Evolutionary conservation across 2,329 filamentous ascomycete species (phyloP), one percentile per base, ranked within the genome.

Genomic region (Malbranchea cinnamomea): DNA sequence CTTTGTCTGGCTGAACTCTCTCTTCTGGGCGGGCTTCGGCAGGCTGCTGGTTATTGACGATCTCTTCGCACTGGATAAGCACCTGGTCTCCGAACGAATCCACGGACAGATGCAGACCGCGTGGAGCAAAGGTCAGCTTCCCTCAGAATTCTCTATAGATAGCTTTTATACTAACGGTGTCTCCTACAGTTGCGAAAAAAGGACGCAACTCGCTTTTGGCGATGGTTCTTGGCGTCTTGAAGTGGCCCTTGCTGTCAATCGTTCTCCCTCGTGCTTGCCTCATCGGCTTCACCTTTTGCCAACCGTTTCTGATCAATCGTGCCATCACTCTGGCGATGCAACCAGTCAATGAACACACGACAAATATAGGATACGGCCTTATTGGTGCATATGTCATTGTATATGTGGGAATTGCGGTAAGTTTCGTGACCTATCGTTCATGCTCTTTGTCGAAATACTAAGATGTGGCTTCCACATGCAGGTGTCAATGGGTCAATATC

Each of bases 1-100:
- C 8, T 71, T 71, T 41, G 62, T 56, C 52, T 71, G 67, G 67
- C 45, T 70, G 28, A 68, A 63, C 34, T 53, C 56, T 2, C 43
- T 73, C 5, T 61, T 74, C 23, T 53, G 53, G 15, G 46, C 49
- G 10, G 66, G 67, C 1, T 68, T 59, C 46, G 54, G 46, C 4
- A 60, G 54, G 5, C 37, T 52, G 3, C 38, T 68, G 4, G 39
- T 44, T 1, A 47, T 66, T 0, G 54, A 60, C 5, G 62, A 65
- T 33, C 48, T 66, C 3, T 60, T 46, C 36, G 36, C 46, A 1
- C 43, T 66, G 19, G 63, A 67, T 34, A 60, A 63, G 32, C 46
- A 59, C 30, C 39, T 65, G 7, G 36, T 44, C 6, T 60, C 61
- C 0, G 53, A 55, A 30, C 50, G 52, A 28, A 40, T 65, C 6